phyloP scores from a whole-genome alignment of 2,329 filamentous ascomycete genomes.

The Peltaster fructicola region DNA sequence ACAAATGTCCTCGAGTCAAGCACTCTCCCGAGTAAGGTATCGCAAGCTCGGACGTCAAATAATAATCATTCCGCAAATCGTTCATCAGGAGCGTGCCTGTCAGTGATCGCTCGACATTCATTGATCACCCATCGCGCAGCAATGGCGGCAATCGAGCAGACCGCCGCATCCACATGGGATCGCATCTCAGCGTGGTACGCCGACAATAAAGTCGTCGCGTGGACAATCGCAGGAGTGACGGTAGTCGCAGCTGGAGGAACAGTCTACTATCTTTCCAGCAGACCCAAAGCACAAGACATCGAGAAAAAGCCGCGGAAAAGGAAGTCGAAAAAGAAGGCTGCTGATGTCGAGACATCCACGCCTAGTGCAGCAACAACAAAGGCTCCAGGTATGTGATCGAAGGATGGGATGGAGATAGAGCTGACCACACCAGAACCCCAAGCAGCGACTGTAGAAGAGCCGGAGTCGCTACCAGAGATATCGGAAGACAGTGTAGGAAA shows the following conservation, averaged over 20 bases:
- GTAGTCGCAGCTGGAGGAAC: constrained; percentile 82
- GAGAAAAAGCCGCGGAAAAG: constrained; percentile 39
- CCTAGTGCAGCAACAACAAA: constrained; percentile 5
- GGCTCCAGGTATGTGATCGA: background rate
- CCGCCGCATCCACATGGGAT: constrained; percentile 56
- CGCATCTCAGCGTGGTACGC: constrained; percentile 80
- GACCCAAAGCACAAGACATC: constrained; percentile 17
- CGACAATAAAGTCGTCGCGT: constrained; percentile 88
- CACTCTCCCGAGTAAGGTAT: too few relatives aligned
- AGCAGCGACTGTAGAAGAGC: constrained; percentile 17
- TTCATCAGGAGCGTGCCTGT: too few relatives aligned
- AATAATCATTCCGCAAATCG: too few relatives aligned
- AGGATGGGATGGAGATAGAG: background rate
- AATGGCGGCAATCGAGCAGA: constrained; percentile 6
- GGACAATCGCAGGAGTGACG: constrained; percentile 88
- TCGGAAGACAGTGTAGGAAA: constrained; percentile 26
- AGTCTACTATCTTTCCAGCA: constrained; percentile 61
- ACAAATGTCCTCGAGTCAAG: too few relatives aligned
- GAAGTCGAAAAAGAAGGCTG: constrained; percentile 80
- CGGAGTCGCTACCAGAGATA: constrained; percentile 32
- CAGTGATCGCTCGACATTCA: too few relatives aligned
- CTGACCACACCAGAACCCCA: constrained; percentile 10
- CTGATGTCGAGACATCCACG: constrained; percentile 22
- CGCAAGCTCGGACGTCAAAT: too few relatives aligned
- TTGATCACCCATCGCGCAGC: too few relatives aligned